These are phyloP conservation scores for Epichloe aotearoae DNA, from an alignment of 2,329 filamentous ascomycete genomes.

Conservation along the genomic window DNA sequence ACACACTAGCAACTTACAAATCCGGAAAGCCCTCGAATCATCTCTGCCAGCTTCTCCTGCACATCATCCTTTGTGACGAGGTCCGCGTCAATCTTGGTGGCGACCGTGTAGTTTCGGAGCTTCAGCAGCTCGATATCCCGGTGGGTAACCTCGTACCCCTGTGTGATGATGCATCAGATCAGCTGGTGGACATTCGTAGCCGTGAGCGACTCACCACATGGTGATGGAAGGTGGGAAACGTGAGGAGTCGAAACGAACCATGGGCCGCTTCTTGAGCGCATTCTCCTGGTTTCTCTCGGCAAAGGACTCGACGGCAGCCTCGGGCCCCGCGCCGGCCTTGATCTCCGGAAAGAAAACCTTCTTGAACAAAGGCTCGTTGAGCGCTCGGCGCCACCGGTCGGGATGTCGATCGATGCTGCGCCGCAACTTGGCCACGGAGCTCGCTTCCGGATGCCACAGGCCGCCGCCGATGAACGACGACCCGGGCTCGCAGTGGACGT, in stretches of 20 bases:
- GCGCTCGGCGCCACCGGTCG: constrained; percentile 51
- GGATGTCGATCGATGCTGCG: constrained; percentile 64
- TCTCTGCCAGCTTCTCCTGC: constrained; percentile 49
- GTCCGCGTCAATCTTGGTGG: constrained; percentile 50
- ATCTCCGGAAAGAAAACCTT: constrained; percentile 46
- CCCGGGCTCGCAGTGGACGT: constrained; percentile 66
- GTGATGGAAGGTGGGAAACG: background rate
- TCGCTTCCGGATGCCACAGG: constrained; percentile 64
- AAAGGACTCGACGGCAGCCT: constrained; percentile 57
- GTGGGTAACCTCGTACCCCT: constrained; percentile 67
- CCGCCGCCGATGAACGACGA: constrained; percentile 67
- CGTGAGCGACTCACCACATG: background rate
- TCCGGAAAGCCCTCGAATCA: constrained; percentile 56
- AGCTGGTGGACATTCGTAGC: background rate
- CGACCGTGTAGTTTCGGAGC: constrained; percentile 65
- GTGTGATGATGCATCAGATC: background rate
- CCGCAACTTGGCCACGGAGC: constrained; percentile 53
- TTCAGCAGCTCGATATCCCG: constrained; percentile 69
- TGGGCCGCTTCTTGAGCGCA: constrained; percentile 75
- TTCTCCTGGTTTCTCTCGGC: constrained; percentile 54
- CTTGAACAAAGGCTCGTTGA: constrained; percentile 48
- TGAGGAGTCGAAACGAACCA: constrained; percentile 35
- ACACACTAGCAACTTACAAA: constrained; percentile 44
- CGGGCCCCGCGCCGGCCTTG: constrained; percentile 20
- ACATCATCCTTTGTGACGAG: constrained; percentile 49